A percentile compares a stretch with the other conserved stretches of the same genome.
Evolutionary conservation across 176 grass and related monocot species (phyloP).

Genomic region (Oryza officinalis): DNA sequence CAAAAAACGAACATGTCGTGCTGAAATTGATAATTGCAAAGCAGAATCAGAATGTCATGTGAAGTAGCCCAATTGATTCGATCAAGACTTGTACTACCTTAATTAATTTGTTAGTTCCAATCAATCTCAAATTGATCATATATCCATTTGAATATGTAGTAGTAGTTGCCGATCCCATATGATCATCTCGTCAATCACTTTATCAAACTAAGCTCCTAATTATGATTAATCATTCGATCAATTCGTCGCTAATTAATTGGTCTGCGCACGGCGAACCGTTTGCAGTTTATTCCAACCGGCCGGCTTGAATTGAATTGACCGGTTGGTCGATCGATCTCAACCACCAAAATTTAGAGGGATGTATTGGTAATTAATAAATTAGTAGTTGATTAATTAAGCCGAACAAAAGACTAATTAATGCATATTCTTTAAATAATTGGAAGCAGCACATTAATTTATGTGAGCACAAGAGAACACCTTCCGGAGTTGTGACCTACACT

Average conservation of each 20-base stretch:
- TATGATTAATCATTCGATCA: slow-evolving; percentile 6
- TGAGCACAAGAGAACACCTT: background rate
- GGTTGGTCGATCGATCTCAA: background rate
- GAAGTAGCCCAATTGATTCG: background rate
- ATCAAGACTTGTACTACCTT: background rate
- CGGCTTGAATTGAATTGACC: background rate
- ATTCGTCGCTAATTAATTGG: background rate
- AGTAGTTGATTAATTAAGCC: no score
- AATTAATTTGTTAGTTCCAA: background rate
- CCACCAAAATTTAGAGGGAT: background rate
- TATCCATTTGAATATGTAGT: background rate
- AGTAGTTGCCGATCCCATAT: background rate
- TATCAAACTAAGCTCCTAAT: background rate
- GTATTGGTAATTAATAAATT: background rate
- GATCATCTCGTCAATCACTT: background rate
- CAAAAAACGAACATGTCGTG: background rate
- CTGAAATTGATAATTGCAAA: background rate
- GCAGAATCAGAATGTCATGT: background rate
- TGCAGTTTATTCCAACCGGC: slow-evolving; percentile 12
- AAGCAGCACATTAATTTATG: background rate
- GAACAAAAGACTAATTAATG: background rate
- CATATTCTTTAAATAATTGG: slow-evolving; percentile 18
- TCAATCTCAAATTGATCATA: background rate
- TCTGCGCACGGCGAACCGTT: background rate
- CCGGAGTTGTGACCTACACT: background rate